A percentile compares a stretch with the other conserved stretches of the same genome.
Evolutionary conservation across 805 yeast genomes (phyloP).

Genomic region (Metschnikowia noctiluminum): DNA sequence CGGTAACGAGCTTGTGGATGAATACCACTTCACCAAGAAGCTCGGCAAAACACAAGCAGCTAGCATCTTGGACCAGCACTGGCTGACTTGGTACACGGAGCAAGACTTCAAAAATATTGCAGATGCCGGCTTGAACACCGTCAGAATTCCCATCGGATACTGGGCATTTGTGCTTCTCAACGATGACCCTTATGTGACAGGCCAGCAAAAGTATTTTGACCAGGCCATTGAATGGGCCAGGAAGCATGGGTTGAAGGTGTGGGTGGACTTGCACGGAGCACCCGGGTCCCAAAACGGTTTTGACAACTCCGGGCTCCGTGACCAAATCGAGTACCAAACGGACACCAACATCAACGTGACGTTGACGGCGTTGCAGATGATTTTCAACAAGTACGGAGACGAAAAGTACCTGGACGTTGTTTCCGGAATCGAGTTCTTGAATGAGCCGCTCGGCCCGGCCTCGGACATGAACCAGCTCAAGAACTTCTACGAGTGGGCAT

Average conservation of each 20-base stretch:
- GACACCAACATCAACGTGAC: slow-evolving; percentile 37
- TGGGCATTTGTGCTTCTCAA: slow-evolving; percentile 75
- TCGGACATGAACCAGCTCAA: slow-evolving; percentile 57
- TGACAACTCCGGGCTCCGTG: slow-evolving; percentile 89
- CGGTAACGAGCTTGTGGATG: slow-evolving; percentile 61
- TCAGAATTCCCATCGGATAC: slow-evolving; percentile 89
- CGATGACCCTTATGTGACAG: slow-evolving; percentile 82
- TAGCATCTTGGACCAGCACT: slow-evolving; percentile 54
- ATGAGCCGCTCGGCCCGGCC: slow-evolving; percentile 82
- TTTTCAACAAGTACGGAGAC: slow-evolving; percentile 63
- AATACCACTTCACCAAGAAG: slow-evolving; percentile 59
- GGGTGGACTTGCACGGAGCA: slow-evolving; percentile 95
- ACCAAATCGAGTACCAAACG: slow-evolving; percentile 24
- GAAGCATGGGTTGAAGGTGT: slow-evolving; percentile 59
- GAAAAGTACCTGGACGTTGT: slow-evolving; percentile 65
- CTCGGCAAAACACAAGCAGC: slow-evolving; percentile 62
- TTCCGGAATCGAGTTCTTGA: slow-evolving; percentile 78
- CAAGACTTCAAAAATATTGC: slow-evolving; percentile 62
- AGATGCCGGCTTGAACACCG: slow-evolving; percentile 69
- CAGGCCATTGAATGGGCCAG: slow-evolving; percentile 76
- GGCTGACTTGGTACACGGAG: slow-evolving; percentile 77
- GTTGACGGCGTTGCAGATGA: slow-evolving; percentile 47
- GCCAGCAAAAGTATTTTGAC: slow-evolving; percentile 72
- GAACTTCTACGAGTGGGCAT: slow-evolving; percentile 61
- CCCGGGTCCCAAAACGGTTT: slow-evolving; percentile 97